phyloP scores from a whole-genome alignment of 768 basidiomycete genomes.

The Boletellus sp. region DNA sequence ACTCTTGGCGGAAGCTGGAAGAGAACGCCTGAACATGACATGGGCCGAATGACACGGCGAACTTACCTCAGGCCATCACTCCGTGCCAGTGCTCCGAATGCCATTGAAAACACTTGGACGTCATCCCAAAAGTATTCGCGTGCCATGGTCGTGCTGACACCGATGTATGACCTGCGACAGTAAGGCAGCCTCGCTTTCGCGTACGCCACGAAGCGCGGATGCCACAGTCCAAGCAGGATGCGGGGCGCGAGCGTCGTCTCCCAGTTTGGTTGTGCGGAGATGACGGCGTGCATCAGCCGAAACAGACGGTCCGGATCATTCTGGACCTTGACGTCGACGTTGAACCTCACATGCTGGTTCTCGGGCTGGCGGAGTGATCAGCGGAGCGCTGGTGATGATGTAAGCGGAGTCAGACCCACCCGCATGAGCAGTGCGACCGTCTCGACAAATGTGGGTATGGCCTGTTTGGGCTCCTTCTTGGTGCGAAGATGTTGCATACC shows the following conservation, averaged over 20 bases:
- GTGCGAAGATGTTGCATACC: constrained; percentile 81
- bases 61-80: constrained; percentile 68
- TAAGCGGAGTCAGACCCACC: constrained; percentile 38
- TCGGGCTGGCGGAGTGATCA: constrained; percentile 47
- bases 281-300: constrained; percentile 65
- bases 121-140: constrained; percentile 86
- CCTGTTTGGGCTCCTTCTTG: constrained; percentile 71
- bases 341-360: constrained; percentile 70
- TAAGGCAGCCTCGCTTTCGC: constrained; percentile 78
- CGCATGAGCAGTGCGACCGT: constrained; percentile 78
- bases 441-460: constrained; percentile 88
- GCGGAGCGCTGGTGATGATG: constrained; percentile 5
- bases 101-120: constrained; percentile 83
- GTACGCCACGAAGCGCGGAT: constrained; percentile 80
- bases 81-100: constrained; percentile 67
- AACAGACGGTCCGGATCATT: constrained; percentile 90
- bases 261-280: constrained; percentile 66
- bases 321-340: constrained; percentile 92
- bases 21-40: constrained; percentile 5
- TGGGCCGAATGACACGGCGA: not conserved
- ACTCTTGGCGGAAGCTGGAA: constrained; percentile 73
- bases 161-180: constrained; percentile 83
- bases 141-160: constrained; percentile 64
- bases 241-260: constrained; percentile 74
- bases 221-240: constrained; percentile 82